Evolutionary conservation across 1,284 basidiomycete species (phyloP), one percentile per base, ranked within the genome.

Genomic region (Afroboletus lepidellus): DNA sequence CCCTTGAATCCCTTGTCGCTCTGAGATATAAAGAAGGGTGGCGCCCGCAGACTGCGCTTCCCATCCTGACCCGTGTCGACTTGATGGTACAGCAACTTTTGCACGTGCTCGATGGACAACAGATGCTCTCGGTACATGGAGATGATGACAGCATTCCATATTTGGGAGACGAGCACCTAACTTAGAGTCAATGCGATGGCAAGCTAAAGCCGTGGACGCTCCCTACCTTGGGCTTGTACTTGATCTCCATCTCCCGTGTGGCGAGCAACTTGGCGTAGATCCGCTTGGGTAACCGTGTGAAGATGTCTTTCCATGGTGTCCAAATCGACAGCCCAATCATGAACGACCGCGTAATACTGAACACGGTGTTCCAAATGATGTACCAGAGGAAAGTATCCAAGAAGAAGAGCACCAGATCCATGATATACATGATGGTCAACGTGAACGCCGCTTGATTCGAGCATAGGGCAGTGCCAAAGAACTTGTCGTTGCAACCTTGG

Each of bases 71-170:
- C 81, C 16, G 85, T 85, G 57, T 94, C 91, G 32, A 97, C 90
- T 70, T 97, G 94, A 69, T 97, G 95, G 65, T 98, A 97, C 7
- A 97, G 80, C 8, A 97, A 74, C 66, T 93, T 93, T 74, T 96
- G 93, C 32, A 97, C 93, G 66, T 97, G 93, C 60, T 95, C 92
- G 68, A 96, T 96, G 45, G 93, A 96, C 36, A 97, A 76, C n/a
- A 97, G 70, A 69, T 97, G 94, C 70, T 97, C 94, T 64, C 94
- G 87, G 72, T 97, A 98, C 94, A 98, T 98, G n/a, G 94, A 97
- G 60, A 98, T 97, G 73, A 98, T 96, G 73, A 98, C 86, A 34
- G 94, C 94, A 69, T 98, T 98, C 94, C 94, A 97, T 55, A 97
- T 92, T 73, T 98, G 94, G 21, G 93, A 96, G 32, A 98, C 94